Evolutionary conservation across 331 rosid species (phyloP).

Genomic region (Telfairia occidentalis): DNA sequence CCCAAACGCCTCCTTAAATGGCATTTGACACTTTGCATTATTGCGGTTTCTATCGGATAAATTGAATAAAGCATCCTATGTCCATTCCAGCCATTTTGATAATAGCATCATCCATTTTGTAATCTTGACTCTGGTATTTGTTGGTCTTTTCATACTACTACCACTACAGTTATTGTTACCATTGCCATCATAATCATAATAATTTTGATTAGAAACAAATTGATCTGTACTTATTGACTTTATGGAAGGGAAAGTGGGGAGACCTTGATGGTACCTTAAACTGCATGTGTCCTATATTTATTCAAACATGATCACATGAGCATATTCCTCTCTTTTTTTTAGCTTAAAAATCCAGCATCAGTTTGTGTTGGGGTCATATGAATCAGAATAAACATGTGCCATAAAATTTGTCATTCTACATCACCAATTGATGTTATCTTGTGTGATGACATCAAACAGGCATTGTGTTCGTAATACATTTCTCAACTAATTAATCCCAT

Average conservation of each 20-base stretch:
- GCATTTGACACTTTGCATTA: constrained; percentile 19
- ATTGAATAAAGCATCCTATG: background rate
- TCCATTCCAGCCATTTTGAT: background rate
- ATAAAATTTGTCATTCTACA: background rate
- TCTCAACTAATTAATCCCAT: background rate
- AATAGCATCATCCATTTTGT: background rate
- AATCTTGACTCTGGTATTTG: background rate
- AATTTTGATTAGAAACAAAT: background rate
- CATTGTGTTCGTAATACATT: background rate
- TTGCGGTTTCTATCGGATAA: background rate
- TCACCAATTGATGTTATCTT: background rate
- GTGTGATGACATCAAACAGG: background rate
- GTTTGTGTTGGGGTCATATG: background rate
- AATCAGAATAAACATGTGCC: background rate
- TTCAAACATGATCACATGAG: background rate
- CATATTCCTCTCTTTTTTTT: background rate
- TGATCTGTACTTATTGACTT: background rate
- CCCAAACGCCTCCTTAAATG: no score
- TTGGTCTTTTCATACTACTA: background rate
- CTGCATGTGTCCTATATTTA: background rate
- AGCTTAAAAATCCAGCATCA: background rate
- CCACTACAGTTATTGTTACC: background rate
- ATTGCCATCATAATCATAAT: background rate
- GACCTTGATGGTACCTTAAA: background rate
- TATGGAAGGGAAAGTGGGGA: background rate